A percentile compares a stretch with the other conserved stretches of the same genome.
These are phyloP conservation scores for Drosera capensis DNA, from an alignment of 148 eudicot genomes.

Conservation along the genomic window DNA sequence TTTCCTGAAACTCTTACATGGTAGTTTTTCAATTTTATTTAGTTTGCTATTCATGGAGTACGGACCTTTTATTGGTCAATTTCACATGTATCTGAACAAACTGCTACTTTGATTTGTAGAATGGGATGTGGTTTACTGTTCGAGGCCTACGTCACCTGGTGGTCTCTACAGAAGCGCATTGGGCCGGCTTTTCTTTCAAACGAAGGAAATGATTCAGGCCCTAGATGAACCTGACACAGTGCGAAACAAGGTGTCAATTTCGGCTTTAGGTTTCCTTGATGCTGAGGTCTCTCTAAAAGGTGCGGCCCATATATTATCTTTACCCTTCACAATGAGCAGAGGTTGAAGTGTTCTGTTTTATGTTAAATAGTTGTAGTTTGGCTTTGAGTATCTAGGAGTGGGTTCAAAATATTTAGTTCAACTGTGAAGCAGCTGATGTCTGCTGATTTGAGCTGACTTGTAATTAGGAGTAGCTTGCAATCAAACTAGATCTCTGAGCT, in stretches of 20 bases:
- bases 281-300: slow-evolving; percentile 91
- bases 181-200: slow-evolving; percentile 74
- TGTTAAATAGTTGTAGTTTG: no score
- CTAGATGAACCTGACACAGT: slow-evolving; percentile 81
- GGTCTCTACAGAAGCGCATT: slow-evolving; percentile 86
- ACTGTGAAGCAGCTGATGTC: no score
- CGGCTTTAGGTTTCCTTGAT: slow-evolving; percentile 70
- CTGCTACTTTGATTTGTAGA: slow-evolving; percentile 25
- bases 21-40: no score
- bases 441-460: no score
- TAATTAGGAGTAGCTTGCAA: no score
- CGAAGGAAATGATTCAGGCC: slow-evolving; percentile 86
- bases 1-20: no score
- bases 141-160: slow-evolving; percentile 94
- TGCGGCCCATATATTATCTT: slow-evolving; percentile 13
- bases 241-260: slow-evolving; percentile 63
- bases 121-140: slow-evolving; percentile 96
- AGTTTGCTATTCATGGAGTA: no score
- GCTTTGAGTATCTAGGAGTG: no score
- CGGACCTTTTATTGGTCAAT: background rate
- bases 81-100: background rate
- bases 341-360: no score
- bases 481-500: no score
- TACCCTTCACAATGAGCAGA: background rate
- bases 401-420: no score